Conservation (phyloP, 2,329 filamentous ascomycete species). For the Trichoderma afroharzianum region DNA sequence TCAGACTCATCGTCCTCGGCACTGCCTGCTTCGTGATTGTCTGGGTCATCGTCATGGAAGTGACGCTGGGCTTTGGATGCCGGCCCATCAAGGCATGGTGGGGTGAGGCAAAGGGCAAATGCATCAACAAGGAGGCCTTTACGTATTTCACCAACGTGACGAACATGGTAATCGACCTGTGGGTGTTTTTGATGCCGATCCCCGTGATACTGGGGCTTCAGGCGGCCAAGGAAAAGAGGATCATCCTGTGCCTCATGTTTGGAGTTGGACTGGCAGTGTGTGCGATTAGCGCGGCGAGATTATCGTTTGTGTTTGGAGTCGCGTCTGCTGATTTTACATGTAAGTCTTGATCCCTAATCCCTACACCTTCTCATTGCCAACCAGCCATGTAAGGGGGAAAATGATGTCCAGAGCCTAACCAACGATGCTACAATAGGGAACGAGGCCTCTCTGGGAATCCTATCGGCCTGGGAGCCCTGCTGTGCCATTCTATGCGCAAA, state of each 20-base stretch:
- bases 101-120: constrained; percentile 1
- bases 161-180: constrained; percentile 17
- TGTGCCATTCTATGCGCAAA: constrained; percentile 20
- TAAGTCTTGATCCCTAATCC: neutral
- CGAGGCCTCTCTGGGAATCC: constrained; percentile 10
- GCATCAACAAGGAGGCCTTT: constrained; percentile 18
- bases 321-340: constrained; percentile 17
- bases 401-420: neutral
- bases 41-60: constrained; percentile 18
- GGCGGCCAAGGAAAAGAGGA: constrained; percentile 10
- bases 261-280: constrained; percentile 20
- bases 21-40: constrained; percentile 14
- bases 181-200: constrained; percentile 19
- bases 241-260: constrained; percentile 18
- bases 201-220: constrained; percentile 13
- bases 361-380: neutral
- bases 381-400: neutral
- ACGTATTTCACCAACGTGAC: constrained; percentile 19
- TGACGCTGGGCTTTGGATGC: constrained; percentile 20
- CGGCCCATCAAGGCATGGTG: constrained; percentile 17
- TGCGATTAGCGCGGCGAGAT: constrained; percentile 17
- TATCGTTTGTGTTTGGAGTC: constrained; percentile 18
- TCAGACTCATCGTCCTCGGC: constrained; percentile 11
- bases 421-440: neutral
- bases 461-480: constrained; percentile 21